These are phyloP conservation scores for Amesomyces nigricolor DNA, from an alignment of 2,329 filamentous ascomycete genomes.

Conservation along the genomic window DNA sequence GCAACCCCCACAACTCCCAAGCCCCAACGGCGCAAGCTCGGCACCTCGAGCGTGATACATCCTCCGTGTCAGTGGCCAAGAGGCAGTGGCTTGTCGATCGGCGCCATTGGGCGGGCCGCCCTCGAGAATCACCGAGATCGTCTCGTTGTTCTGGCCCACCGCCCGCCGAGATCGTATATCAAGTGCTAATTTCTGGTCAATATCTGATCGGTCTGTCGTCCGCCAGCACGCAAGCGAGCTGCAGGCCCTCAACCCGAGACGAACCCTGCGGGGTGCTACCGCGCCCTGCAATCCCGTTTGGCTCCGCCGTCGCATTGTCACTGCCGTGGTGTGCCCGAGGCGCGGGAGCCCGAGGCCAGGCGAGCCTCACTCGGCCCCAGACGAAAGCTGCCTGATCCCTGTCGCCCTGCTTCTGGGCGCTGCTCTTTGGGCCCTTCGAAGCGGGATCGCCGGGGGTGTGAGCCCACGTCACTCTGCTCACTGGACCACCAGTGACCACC, in stretches of 20 bases:
- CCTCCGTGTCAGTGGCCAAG: background rate
- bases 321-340: background rate
- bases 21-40: constrained; percentile 1
- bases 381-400: too few species aligned
- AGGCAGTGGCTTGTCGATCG: background rate
- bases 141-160: background rate
- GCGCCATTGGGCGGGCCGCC: background rate
- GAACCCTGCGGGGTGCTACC: background rate
- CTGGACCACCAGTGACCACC: background rate
- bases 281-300: background rate
- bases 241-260: background rate
- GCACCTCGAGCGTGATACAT: background rate
- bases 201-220: constrained; percentile 1
- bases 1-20: background rate
- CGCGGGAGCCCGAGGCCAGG: background rate
- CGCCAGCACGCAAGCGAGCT: constrained; percentile 1
- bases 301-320: background rate
- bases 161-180: background rate
- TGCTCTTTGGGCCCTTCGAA: background rate
- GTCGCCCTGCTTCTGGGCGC: background rate
- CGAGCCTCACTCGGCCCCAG: background rate
- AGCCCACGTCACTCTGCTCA: constrained; percentile 15
- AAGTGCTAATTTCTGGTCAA: background rate
- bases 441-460: constrained; percentile 10
- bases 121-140: constrained; percentile 1